Base-by-base conservation (phyloP, 768 basidiomycete species). In the Pleurotus pulmonarius region DNA sequence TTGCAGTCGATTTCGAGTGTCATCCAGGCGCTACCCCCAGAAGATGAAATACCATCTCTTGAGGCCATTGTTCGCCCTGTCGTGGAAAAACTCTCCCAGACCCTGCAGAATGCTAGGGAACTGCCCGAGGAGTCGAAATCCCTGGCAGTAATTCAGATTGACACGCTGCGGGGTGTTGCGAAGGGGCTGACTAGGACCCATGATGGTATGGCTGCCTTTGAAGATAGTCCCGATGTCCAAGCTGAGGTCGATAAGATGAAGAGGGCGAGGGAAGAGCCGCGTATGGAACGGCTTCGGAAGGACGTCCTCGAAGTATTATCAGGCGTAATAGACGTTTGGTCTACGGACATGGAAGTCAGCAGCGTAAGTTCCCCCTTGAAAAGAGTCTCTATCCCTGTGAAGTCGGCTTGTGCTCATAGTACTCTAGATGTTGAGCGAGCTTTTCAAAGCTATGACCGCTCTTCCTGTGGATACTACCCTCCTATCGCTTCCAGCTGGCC, bases 1-100 rank as follows among this genome's bases (percentile, higher is more conserved):
- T 74, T 97, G 45, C 90, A 97, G 66, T 92, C 90, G 0, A 95
- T 98, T 51, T 86, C 92, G 1, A 96, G 94, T 60, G 92, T 98
- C 3, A 90, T 97, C 29, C 92, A 97, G 64, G 95, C 94, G 0
- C 70, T 98, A 48, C 87, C 91, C 0, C 86, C 92, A 0, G 74
- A 75, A 41, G 88, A 93, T 43, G 90, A 83, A 56, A 86, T 96
- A 24, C 78, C 83, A 0, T 90, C 93, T 0, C 78, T 95, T 20
- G 83, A 88, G 72, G 87, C 85, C 0, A 90, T 96, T 56, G 80
- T 92, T 5, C 77, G 74, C 52, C 93, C 93, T 0, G 84, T 95
- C 3, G 72, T 92, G 1, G 77, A 83, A 46, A 87, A 83, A 61
- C 72, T 96, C 0, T 76, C 75, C n/a, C 80, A 82, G 48, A 82